phyloP scores from a whole-genome alignment of 441 rosid genomes.

The Populus trichocarpa region DNA sequence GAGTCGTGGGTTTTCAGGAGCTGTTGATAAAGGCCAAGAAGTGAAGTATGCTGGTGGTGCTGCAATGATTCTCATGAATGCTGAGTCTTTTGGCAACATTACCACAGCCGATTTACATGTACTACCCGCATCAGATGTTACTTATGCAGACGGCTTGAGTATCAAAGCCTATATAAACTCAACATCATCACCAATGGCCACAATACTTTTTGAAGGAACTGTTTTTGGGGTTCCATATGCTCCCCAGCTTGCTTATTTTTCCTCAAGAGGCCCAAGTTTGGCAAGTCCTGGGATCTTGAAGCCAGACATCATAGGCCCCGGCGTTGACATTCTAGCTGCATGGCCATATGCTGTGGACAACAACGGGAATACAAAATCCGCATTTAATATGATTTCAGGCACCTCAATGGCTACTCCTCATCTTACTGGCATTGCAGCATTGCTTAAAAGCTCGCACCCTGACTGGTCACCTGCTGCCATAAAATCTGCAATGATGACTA shows the following conservation, averaged over 20 bases:
- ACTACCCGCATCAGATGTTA: constrained; percentile 32
- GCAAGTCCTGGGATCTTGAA: constrained; percentile 27
- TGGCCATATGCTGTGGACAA: no score
- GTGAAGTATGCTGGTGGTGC: constrained; percentile 32
- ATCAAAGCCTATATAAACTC: no score
- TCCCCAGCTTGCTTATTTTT: constrained; percentile 28
- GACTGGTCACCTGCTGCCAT: constrained; percentile 75
- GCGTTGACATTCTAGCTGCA: no score
- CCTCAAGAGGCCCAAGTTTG: constrained; percentile 31
- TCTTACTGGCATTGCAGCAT: constrained; percentile 72
- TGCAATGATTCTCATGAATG: constrained; percentile 33
- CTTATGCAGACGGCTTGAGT: constrained; percentile 9
- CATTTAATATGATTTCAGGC: no score
- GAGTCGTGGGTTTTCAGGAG: constrained; percentile 18
- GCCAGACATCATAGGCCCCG: constrained; percentile 10
- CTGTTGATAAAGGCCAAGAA: constrained; percentile 27
- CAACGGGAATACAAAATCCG: no score
- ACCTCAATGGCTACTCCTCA: constrained; percentile 92
- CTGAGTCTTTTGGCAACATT: constrained; percentile 5
- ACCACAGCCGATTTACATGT: constrained; percentile 20
- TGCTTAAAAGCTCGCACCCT: constrained; percentile 60
- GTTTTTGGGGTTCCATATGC: no score
- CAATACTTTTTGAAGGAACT: no score
- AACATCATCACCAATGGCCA: no score
- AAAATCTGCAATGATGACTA: constrained; percentile 81